Percentiles rank a stretch among this genome's conserved stretches.
Conservation (phyloP, 345 rosid species). For the Tarenaya hassleriana region DNA sequence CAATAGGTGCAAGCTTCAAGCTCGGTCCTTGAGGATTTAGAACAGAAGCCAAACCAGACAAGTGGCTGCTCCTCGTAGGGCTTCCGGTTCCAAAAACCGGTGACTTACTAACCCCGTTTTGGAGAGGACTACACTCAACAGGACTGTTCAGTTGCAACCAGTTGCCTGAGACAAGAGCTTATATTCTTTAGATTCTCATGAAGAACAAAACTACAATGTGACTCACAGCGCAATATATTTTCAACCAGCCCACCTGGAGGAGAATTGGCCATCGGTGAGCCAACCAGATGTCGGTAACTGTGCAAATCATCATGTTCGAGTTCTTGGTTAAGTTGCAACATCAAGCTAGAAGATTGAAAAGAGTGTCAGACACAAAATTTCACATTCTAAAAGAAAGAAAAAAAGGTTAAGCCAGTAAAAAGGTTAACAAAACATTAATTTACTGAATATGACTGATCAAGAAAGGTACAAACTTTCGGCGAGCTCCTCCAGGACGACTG, state of each 20-base stretch:
- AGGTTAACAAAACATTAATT: neutral
- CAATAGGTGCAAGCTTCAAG: conserved; percentile 59
- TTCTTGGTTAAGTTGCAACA: conserved; percentile 61
- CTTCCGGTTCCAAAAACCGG: conserved; percentile 40
- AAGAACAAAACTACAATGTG: conserved; percentile 2
- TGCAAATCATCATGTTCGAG: conserved; percentile 59
- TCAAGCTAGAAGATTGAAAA: conserved; percentile 40
- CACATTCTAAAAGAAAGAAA: neutral
- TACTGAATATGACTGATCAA: neutral
- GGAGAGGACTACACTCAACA: conserved; percentile 51
- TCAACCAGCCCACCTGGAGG: conserved; percentile 21
- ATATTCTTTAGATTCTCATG: conserved; percentile 10
- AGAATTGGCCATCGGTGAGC: conserved; percentile 66
- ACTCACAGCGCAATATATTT: conserved; percentile 1
- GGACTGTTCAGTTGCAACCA: conserved; percentile 68
- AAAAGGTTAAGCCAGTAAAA: too few species aligned
- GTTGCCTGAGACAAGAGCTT: conserved; percentile 35
- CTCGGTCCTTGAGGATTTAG: conserved; percentile 43
- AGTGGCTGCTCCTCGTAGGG: conserved; percentile 40
- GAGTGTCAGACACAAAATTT: conserved; percentile 7
- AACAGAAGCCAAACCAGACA: conserved; percentile 63
- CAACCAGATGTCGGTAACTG: conserved; percentile 41
- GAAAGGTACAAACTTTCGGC: conserved; percentile 39
- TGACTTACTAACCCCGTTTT: conserved; percentile 42
- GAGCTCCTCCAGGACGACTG: conserved; percentile 88